phyloP scores from a whole-genome alignment of 2,329 filamentous ascomycete species.

The Colletotrichum viniferum region DNA sequence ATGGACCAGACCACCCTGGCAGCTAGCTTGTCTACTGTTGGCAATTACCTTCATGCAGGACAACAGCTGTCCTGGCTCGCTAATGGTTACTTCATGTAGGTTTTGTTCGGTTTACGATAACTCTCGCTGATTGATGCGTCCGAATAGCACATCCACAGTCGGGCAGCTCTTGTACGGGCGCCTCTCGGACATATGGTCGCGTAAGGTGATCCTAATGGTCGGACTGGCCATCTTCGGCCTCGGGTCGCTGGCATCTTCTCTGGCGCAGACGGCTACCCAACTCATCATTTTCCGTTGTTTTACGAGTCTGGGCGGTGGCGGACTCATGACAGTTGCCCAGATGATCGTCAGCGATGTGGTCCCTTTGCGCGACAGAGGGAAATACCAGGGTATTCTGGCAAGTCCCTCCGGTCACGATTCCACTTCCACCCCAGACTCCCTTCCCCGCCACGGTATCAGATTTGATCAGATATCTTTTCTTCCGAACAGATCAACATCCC shows the following conservation, averaged over 20 bases:
- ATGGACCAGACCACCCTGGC: constrained; percentile 65
- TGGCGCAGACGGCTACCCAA: constrained; percentile 43
- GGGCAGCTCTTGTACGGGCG: constrained; percentile 51
- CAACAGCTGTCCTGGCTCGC: constrained; percentile 60
- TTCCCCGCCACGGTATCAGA: neutral
- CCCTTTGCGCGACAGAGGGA: constrained; percentile 48
- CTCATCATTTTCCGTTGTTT: constrained; percentile 45
- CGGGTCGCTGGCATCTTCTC: constrained; percentile 47
- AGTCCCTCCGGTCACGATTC: neutral
- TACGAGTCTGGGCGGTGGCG: constrained; percentile 47
- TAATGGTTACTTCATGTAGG: constrained; percentile 59
- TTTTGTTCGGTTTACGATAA: neutral
- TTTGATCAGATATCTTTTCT: neutral
- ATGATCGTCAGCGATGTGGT: constrained; percentile 55
- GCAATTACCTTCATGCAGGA: constrained; percentile 51
- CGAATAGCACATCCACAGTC: constrained; percentile 45
- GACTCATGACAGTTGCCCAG: constrained; percentile 46
- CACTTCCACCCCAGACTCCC: neutral
- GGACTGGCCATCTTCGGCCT: constrained; percentile 46
- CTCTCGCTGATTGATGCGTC: neutral
- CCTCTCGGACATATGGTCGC: constrained; percentile 51
- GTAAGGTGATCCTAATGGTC: constrained; percentile 43
- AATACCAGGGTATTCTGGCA: constrained; percentile 46
- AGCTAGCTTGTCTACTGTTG: constrained; percentile 57
- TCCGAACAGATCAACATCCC: neutral